These are phyloP conservation scores for Picea glauca DNA, from an alignment of 75 land plant species.

Conservation along the genomic window DNA sequence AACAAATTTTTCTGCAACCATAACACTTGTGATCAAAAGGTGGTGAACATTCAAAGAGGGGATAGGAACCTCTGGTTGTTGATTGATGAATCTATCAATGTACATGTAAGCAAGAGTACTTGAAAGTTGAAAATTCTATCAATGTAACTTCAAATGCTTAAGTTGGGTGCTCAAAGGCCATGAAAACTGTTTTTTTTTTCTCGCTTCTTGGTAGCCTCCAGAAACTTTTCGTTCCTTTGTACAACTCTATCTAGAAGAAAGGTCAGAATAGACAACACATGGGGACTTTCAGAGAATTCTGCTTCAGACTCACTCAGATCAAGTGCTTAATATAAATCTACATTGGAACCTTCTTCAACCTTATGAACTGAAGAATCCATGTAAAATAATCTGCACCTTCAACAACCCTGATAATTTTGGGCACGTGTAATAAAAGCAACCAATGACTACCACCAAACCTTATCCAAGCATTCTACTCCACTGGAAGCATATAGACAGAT, in stretches of 20 bases:
- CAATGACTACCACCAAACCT: too few relatives aligned
- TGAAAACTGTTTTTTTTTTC: slow-evolving; percentile 41
- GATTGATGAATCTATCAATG: slow-evolving; percentile 49
- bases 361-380: neutral
- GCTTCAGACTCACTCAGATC: slow-evolving; percentile 25
- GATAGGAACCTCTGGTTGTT: slow-evolving; percentile 29
- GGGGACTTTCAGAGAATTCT: slow-evolving; percentile 25
- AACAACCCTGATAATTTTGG: too few relatives aligned
- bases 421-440: too few relatives aligned
- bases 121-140: slow-evolving; percentile 69
- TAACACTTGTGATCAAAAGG: slow-evolving; percentile 65
- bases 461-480: too few relatives aligned
- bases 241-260: slow-evolving; percentile 52
- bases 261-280: slow-evolving; percentile 42
- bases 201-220: slow-evolving; percentile 17
- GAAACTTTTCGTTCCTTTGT: slow-evolving; percentile 36
- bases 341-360: neutral
- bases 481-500: too few relatives aligned
- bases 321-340: slow-evolving; percentile 21
- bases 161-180: slow-evolving; percentile 47
- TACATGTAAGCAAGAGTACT: slow-evolving; percentile 57
- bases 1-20: slow-evolving; percentile 67
- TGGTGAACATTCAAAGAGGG: slow-evolving; percentile 70
- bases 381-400: too few relatives aligned
- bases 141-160: slow-evolving; percentile 53